phyloP scores from a whole-genome alignment of 2,329 filamentous ascomycete species.

The Phyllosticta citriasiana region DNA sequence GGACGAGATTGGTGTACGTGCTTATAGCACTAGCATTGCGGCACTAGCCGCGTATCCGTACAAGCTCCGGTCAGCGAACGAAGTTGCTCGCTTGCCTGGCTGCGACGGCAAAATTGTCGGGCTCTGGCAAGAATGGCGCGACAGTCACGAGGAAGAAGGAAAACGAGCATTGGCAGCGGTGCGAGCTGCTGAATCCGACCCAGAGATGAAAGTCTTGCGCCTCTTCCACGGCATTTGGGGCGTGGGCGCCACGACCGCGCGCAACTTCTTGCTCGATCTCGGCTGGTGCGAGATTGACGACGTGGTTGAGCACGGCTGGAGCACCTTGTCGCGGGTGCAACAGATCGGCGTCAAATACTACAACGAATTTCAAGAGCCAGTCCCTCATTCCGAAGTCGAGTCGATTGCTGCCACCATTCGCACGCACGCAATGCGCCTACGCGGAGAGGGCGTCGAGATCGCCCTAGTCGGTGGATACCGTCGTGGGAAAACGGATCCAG shows the following conservation, averaged over 20 bases:
- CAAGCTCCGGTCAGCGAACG: conserved; percentile 34
- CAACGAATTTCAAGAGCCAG: conserved; percentile 65
- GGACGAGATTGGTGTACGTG: conserved; percentile 71
- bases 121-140: conserved; percentile 66
- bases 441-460: conserved; percentile 44
- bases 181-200: conserved; percentile 52
- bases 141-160: conserved; percentile 38
- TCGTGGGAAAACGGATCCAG: conserved; percentile 60
- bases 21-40: conserved; percentile 82
- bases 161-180: conserved; percentile 52
- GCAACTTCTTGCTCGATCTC: conserved; percentile 66
- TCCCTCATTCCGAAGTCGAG: conserved; percentile 66
- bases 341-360: conserved; percentile 94
- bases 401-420: conserved; percentile 55
- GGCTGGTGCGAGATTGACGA: conserved; percentile 81
- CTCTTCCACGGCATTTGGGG: conserved; percentile 83
- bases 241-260: conserved; percentile 72
- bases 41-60: conserved; percentile 71
- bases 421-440: conserved; percentile 54
- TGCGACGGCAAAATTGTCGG: conserved; percentile 71
- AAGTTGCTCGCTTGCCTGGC: conserved; percentile 53
- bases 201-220: conserved; percentile 53
- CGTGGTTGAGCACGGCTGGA: conserved; percentile 74
- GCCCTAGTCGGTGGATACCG: conserved; percentile 73
- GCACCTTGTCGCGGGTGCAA: conserved; percentile 62